phyloP scores from a whole-genome alignment of 2,329 filamentous ascomycete genomes.

The Malbranchea cinnamomea region DNA sequence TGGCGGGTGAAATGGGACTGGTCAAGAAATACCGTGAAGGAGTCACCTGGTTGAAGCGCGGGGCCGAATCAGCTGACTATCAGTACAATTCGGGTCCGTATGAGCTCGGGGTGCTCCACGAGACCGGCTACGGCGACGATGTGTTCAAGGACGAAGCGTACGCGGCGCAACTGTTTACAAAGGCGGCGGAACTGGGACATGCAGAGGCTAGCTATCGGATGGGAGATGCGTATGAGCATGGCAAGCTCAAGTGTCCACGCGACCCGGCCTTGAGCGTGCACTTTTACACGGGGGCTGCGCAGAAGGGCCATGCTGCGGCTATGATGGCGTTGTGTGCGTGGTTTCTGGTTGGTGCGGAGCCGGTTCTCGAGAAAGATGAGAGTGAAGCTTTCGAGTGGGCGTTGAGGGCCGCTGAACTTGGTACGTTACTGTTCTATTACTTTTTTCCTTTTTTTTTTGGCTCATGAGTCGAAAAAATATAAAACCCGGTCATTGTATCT shows the following conservation, averaged over 20 bases:
- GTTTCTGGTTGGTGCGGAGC: constrained; percentile 93
- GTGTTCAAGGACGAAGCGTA: constrained; percentile 84
- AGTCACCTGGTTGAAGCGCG: constrained; percentile 90
- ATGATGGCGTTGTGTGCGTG: constrained; percentile 99
- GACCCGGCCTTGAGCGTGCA: constrained; percentile 91
- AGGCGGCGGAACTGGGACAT: constrained; percentile 83
- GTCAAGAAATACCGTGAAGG: constrained; percentile 78
- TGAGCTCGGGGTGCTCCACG: constrained; percentile 75
- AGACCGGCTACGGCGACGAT: constrained; percentile 86
- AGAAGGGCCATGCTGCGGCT: constrained; percentile 64
- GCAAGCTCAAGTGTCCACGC: constrained; percentile 68
- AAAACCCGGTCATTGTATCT: constrained; percentile 4
- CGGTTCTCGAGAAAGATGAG: constrained; percentile 86
- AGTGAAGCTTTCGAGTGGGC: constrained; percentile 96
- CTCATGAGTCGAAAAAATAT: constrained; percentile 1
- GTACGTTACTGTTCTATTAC: constrained; percentile 36
- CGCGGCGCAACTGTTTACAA: constrained; percentile 84
- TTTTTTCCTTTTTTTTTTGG: constrained; percentile 1
- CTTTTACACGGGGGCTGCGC: constrained; percentile 89
- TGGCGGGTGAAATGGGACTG: constrained; percentile 74
- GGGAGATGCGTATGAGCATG: constrained; percentile 95
- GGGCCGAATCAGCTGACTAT: constrained; percentile 70
- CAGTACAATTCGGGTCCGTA: constrained; percentile 92
- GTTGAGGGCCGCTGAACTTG: constrained; percentile 65
- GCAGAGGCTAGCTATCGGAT: constrained; percentile 72